Conservation (phyloP, 2,329 filamentous ascomycete genomes). For the Phialemonium atrogriseum region DNA sequence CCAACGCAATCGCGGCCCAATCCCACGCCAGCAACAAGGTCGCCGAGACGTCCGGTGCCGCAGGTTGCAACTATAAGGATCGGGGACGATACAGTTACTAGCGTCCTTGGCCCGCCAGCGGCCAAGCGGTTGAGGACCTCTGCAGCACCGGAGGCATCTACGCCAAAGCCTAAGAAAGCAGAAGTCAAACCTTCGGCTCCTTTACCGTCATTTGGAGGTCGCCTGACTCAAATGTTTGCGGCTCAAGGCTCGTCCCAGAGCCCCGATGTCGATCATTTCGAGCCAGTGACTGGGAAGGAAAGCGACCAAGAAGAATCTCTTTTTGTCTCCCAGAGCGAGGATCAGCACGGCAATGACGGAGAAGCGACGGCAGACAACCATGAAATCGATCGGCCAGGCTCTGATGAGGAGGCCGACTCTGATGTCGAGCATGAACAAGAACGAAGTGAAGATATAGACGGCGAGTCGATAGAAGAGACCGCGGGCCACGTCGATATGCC, state of each 20-base stretch:
- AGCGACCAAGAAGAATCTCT: slow-evolving; percentile 14
- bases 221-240: slow-evolving; percentile 35
- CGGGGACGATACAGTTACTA: slow-evolving; percentile 58
- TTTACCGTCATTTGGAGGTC: slow-evolving; percentile 34
- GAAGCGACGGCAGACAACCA: background rate
- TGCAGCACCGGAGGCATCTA: slow-evolving; percentile 1
- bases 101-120: slow-evolving; percentile 54
- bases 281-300: slow-evolving; percentile 13
- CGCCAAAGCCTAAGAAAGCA: slow-evolving; percentile 1
- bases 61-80: slow-evolving; percentile 70
- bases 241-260: slow-evolving; percentile 20
- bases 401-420: slow-evolving; percentile 1
- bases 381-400: background rate
- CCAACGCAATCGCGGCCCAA: slow-evolving; percentile 21
- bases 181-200: slow-evolving; percentile 13
- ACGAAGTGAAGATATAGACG: too few species aligned
- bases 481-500: background rate
- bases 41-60: slow-evolving; percentile 47
- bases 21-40: slow-evolving; percentile 10
- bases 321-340: slow-evolving; percentile 11
- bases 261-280: slow-evolving; percentile 7
- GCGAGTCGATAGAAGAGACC: too few species aligned
- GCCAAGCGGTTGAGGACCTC: slow-evolving; percentile 12
- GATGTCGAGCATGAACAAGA: too few species aligned
- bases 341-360: too few species aligned